Base-by-base conservation (phyloP, 2,329 filamentous ascomycete species). In the Lasiodiplodia sp. region DNA sequence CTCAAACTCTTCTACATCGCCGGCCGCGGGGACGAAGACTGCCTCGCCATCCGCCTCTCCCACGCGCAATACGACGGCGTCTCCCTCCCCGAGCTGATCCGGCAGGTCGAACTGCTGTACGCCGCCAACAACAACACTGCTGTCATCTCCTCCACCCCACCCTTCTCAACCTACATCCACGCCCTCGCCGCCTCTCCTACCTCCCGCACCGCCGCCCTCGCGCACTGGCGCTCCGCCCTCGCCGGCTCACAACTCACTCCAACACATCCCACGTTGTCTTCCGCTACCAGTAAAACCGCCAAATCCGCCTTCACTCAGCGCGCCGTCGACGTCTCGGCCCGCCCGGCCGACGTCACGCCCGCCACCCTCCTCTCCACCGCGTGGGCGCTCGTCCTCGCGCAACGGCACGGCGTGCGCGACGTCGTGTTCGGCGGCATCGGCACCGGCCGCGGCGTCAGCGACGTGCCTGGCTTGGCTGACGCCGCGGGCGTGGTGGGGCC, bases 61-160 rank as follows among this genome's bases (percentile, higher is more conserved):
- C 90, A 92, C 75, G 87, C 89, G 0, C 89, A 91, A 72, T 91
- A 91, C 74, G 90, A 92, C 71, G 90, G 90, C 71, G 88, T 91
- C 25, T 91, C 87, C 71, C 83, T 91, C 10, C 86, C 88, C 0
- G 80, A 84, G n/a, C 83, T 91, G 23, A 84, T 91, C 68, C 83
- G 83, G 21, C 87, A 90, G 73, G 84, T 91, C 51, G 86, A 86
- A 3, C 82, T 83, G 0, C 80, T 90, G n/a, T n/a, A n/a, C n/a
- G n/a, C n/a, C n/a, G n/a, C n/a, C n/a, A n/a, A n/a, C n/a, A n/a
- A n/a, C n/a, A n/a, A n/a, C n/a, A n/a, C n/a, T n/a, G n/a, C n/a
- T n/a, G n/a, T n/a, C n/a, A n/a, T n/a, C n/a, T n/a, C n/a, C n/a
- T n/a, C n/a, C n/a, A n/a, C 76, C n/a, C 56, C 80, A 3, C 82